phyloP scores from a whole-genome alignment of 2,329 filamentous ascomycete genomes.

The Ceratocystis alfenasii region DNA sequence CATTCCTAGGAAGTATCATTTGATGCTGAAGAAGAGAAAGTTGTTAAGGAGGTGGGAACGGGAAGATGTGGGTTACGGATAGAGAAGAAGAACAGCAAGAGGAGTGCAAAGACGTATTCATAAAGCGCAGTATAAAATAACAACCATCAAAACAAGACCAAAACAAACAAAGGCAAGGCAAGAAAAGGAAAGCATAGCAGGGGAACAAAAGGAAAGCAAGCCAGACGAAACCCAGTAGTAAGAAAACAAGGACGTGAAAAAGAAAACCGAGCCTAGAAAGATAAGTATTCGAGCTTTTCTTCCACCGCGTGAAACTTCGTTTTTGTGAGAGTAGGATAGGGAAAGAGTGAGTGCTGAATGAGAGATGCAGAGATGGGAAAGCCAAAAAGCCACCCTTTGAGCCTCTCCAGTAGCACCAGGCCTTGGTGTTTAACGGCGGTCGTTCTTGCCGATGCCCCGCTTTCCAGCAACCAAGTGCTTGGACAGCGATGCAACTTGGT shows the following conservation, averaged over 20 bases:
- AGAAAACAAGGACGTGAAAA: background rate
- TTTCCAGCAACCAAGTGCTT: slow-evolving; percentile 94
- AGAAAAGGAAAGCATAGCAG: background rate
- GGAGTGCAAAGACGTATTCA: background rate
- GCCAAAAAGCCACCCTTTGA: too few relatives aligned
- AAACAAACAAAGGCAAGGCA: background rate
- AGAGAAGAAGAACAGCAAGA: background rate
- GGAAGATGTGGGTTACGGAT: background rate
- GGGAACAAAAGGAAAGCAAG: background rate
- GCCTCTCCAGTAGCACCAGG: too few relatives aligned
- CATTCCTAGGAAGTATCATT: slow-evolving; percentile 10
- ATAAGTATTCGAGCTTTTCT: background rate
- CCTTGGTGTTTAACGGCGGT: slow-evolving; percentile 44
- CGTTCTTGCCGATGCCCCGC: slow-evolving; percentile 83
- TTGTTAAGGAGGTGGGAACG: background rate
- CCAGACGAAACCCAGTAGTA: background rate
- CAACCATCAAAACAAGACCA: background rate
- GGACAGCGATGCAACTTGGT: slow-evolving; percentile 64
- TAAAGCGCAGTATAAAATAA: background rate
- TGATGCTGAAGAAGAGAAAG: slow-evolving; percentile 2
- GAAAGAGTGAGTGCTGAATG: background rate
- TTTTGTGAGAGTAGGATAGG: background rate
- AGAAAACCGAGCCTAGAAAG: background rate
- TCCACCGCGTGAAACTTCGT: too few relatives aligned
- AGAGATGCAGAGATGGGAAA: too few relatives aligned